These are phyloP conservation scores for Stephanodiscus triporus DNA, from an alignment of 108 stramenopile genomes.

Conservation along the genomic window DNA sequence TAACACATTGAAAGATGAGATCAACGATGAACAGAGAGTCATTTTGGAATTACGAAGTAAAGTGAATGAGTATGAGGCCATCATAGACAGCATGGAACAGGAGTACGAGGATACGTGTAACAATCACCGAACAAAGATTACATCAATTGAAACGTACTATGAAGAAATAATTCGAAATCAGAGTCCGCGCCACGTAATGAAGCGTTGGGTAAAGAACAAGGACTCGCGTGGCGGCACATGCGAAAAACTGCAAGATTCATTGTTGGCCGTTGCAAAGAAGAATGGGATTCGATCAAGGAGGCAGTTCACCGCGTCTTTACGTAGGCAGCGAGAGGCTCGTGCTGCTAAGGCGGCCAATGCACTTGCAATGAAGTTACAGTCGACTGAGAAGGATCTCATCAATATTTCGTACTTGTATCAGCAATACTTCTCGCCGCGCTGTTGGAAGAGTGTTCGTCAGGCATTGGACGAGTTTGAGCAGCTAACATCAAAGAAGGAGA, in stretches of 20 bases:
- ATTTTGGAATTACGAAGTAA: background rate
- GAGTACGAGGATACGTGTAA: background rate
- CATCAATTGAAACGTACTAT: background rate
- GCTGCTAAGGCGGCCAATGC: no score
- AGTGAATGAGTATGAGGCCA: background rate
- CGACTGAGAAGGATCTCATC: no score
- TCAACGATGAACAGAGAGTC: background rate
- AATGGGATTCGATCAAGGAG: no score
- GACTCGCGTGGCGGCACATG: background rate
- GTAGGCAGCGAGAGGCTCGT: no score
- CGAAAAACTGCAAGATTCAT: constrained; percentile 16
- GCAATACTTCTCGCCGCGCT: no score
- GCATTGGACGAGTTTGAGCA: background rate
- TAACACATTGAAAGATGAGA: constrained; percentile 2
- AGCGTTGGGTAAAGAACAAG: background rate
- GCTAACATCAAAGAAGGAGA: no score
- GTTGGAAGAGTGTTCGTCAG: background rate
- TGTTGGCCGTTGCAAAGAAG: no score
- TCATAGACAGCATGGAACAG: background rate
- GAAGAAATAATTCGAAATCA: background rate
- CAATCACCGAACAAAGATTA: background rate
- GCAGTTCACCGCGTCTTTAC: no score
- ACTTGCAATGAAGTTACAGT: no score
- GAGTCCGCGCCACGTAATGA: background rate
- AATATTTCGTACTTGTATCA: no score